phyloP scores from a whole-genome alignment of 2,329 filamentous ascomycete species.

The Kalmusia sp. region DNA sequence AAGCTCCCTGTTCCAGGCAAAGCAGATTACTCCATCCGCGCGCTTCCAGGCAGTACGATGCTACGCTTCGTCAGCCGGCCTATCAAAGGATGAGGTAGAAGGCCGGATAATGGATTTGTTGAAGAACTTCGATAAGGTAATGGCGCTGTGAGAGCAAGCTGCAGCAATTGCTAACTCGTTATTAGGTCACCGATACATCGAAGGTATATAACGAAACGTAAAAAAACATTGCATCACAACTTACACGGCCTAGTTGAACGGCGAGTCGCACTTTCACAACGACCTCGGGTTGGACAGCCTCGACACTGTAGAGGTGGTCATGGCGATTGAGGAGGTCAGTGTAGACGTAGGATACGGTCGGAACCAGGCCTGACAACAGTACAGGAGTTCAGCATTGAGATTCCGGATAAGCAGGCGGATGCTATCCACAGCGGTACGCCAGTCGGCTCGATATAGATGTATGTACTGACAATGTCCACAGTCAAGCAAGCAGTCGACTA shows the following conservation, averaged over 20 bases:
- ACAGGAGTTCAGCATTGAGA: constrained; percentile 89
- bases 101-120: constrained; percentile 91
- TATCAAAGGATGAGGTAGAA: constrained; percentile 85
- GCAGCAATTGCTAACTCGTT: constrained; percentile 33
- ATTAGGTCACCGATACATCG: constrained; percentile 67
- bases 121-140: constrained; percentile 96
- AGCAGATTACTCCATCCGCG: constrained; percentile 67
- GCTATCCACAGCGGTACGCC: constrained; percentile 88
- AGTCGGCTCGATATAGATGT: neutral
- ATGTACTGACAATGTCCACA: constrained; percentile 53
- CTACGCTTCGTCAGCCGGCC: constrained; percentile 83
- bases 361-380: constrained; percentile 18
- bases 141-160: constrained; percentile 34
- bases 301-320: constrained; percentile 98
- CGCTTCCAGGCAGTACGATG: constrained; percentile 75
- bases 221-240: constrained; percentile 9
- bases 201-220: constrained; percentile 55
- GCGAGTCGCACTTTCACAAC: constrained; percentile 89
- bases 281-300: constrained; percentile 96
- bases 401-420: constrained; percentile 96
- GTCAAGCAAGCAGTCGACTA: constrained; percentile 95
- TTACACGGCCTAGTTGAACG: constrained; percentile 71
- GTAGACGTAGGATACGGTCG: constrained; percentile 10
- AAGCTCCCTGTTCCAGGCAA: constrained; percentile 67
- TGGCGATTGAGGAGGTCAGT: constrained; percentile 97